Evolutionary conservation across 257 asterid genomes (phyloP), one percentile per base, ranked within the genome.

Genomic region (Petunia axillaris): DNA sequence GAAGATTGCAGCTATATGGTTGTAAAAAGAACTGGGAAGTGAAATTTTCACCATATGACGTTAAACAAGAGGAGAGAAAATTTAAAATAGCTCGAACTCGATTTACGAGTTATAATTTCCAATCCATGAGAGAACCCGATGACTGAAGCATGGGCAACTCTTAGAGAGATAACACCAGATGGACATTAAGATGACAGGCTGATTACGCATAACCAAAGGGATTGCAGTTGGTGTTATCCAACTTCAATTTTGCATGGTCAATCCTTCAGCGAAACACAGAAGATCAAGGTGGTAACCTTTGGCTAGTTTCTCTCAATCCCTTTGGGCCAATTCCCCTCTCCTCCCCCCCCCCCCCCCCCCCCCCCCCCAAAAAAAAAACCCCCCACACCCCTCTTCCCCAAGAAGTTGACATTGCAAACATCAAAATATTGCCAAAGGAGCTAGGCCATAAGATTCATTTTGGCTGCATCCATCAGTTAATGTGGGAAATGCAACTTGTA

Each of bases 141-240:
- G 10, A 25, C 10, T 46, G 11, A 48, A 25, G 77, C 43, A 71
- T 25, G 25, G 77, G 39, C 5, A 3, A 46, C 77, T 25, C 59
- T 71, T 46, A 5, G 41, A 46, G 58, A 46, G 25, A 25, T 0
- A 70, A 10, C 59, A 48, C 41, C 40, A 70, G 43, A 70, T 70
- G 77, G 60, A 35, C 77, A 71, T 35, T 48, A 11, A 36, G 44
- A 50, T 50, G 62, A 50, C 78, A 73, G 60, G 77, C 43, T 70
- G 44, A 70, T 70, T 68, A 46, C 54, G 9, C 77, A 16, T 25
- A 46, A 70, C 41, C 77, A 46, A 25, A 70, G 77, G 57, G 60
- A 70, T 13, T 46, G 43, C 77, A 46, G 43, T 70, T 70, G 60
- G 5, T 37, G 35, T 70, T 46, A 46, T 44, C 58, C 10, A 0